Evolutionary conservation across 2,329 filamentous ascomycete genomes (phyloP), one percentile per base, ranked within the genome.

Genomic region (Knoxdaviesia proteae): DNA sequence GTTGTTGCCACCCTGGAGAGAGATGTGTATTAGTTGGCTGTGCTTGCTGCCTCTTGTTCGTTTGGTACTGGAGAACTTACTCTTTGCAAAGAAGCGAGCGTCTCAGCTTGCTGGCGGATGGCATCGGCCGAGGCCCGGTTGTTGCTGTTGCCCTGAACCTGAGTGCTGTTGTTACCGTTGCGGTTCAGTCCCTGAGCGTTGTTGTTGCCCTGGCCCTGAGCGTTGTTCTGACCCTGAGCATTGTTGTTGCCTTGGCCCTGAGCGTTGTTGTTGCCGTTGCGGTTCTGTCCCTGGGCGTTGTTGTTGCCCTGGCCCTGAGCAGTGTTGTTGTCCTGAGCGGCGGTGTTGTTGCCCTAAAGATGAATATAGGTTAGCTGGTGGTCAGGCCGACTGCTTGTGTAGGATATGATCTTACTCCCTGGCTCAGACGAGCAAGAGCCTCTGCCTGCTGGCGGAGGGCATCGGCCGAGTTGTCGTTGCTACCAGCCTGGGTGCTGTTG

Each of bases 61-160:
- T 38, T 40, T 39, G 40, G 44, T 46, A 47, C 42, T 44, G 36
- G 36, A 44, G 39, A 20, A 20, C 20, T 20, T 20, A 20, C 20
- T 20, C 20, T 20, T 20, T 20, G 20, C 20, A 3, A 20, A 20
- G 20, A 20, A 20, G 20, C 20, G 20, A 20, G 3, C 20, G 20
- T 2, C 20, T 20, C 20, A 20, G 20, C 20, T 20, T 20, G 20
- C 20, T 20, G 20, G 20, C 20, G 20, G 20, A 20, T 20, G 20
- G 20, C 2, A 20, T 20, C 20, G 20, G 20, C 20, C 2, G 20
- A 20, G 20, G 20, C 20, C 6, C 39, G 34, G 34, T 43, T 41
- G 39, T 43, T 40, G 20, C 44, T 54, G 48, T 49, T 44, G 41
- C 42, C 40, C 34, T 37, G 33, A 9, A 42, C 42, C 30, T 48